Conservation (phyloP, 2,329 filamentous ascomycete species). For the Emmonsia crescens region DNA sequence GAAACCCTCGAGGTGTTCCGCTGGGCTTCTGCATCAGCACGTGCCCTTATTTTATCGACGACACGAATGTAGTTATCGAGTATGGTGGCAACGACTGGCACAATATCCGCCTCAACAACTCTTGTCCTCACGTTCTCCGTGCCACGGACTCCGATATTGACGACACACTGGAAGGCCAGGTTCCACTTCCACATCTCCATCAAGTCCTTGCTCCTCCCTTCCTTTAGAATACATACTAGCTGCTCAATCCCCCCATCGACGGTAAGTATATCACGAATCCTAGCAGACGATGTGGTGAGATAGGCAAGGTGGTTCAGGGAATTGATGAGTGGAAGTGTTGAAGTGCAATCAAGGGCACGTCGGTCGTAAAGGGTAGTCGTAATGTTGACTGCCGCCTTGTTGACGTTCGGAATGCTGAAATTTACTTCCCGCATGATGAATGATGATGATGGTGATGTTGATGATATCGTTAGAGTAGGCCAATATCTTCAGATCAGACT, state of each 20-base stretch:
- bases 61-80: slow-evolving; percentile 98
- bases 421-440: slow-evolving; percentile 96
- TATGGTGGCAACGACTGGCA: slow-evolving; percentile 95
- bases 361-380: slow-evolving; percentile 97
- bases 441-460: slow-evolving; percentile 1
- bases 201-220: slow-evolving; percentile 92
- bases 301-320: slow-evolving; percentile 98
- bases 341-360: slow-evolving; percentile 94
- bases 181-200: slow-evolving; percentile 99
- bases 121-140: slow-evolving; percentile 89
- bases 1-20: slow-evolving; percentile 24
- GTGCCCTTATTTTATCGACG: slow-evolving; percentile 80
- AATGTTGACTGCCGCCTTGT: slow-evolving; percentile 98
- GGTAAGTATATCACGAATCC: slow-evolving; percentile 93
- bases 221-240: slow-evolving; percentile 93
- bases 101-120: slow-evolving; percentile 97
- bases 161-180: slow-evolving; percentile 94
- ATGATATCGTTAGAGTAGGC: not conserved
- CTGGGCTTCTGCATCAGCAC: slow-evolving; percentile 69
- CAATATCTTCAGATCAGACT: not conserved
- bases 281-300: slow-evolving; percentile 91
- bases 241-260: slow-evolving; percentile 97
- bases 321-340: slow-evolving; percentile 93
- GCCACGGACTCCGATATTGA: slow-evolving; percentile 94
- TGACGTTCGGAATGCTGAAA: slow-evolving; percentile 98